phyloP scores from a whole-genome alignment of 805 yeast species.

The Candida ficus region DNA sequence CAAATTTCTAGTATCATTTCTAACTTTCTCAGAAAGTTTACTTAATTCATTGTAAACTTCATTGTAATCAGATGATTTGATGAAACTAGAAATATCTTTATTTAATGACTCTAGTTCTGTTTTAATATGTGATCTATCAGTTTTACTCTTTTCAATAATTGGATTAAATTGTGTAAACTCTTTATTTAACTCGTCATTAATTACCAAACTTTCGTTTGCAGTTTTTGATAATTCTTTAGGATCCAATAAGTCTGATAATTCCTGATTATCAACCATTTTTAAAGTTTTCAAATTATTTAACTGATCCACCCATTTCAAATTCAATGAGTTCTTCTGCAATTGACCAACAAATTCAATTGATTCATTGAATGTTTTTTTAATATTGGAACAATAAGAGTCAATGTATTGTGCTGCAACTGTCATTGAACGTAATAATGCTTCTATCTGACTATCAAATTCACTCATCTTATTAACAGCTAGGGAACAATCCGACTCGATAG shows the following conservation, averaged over 20 bases:
- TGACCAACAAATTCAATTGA: constrained; percentile 33
- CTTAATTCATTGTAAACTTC: constrained; percentile 18
- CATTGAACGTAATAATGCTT: constrained; percentile 40
- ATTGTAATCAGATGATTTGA: constrained; percentile 16
- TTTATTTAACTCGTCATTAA: constrained; percentile 17
- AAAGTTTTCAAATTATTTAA: constrained; percentile 9
- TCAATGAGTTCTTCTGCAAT: constrained; percentile 37
- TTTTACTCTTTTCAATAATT: constrained; percentile 33
- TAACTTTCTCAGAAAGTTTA: constrained; percentile 16
- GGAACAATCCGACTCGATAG: constrained; percentile 37
- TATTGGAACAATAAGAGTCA: constrained; percentile 43
- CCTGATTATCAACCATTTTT: constrained; percentile 5
- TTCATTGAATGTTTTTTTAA: constrained; percentile 39
- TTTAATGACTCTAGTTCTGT: constrained; percentile 37
- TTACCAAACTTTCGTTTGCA: constrained; percentile 22
- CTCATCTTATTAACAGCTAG: constrained; percentile 28
- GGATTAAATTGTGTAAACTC: constrained; percentile 26
- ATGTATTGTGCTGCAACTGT: constrained; percentile 45
- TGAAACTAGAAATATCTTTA: constrained; percentile 31
- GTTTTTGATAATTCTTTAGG: constrained; percentile 23
- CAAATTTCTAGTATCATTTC: constrained; percentile 20
- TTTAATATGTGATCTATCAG: constrained; percentile 33
- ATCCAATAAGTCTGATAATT: constrained; percentile 14
- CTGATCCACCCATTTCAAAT: constrained; percentile 18
- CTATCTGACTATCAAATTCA: constrained; percentile 31